Conservation (phyloP, 2,329 filamentous ascomycete species). For the Beauveria sp. region DNA sequence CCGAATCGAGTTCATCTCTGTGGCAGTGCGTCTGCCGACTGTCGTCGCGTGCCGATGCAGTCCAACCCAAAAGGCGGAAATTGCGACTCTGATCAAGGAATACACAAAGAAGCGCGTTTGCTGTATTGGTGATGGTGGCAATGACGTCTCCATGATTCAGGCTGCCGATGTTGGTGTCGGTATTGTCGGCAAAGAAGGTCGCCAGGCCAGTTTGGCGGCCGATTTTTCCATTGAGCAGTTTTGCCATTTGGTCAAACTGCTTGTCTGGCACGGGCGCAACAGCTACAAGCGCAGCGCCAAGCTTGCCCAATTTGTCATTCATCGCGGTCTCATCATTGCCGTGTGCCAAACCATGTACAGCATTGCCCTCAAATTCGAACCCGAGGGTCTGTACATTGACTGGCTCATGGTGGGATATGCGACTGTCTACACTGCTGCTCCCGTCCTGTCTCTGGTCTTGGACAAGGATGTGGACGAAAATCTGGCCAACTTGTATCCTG, state of each 20-base stretch:
- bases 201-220: conserved; percentile 87
- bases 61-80: conserved; percentile 91
- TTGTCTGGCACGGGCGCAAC: conserved; percentile 98
- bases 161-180: conserved; percentile 95
- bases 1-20: conserved; percentile 74
- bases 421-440: conserved; percentile 88
- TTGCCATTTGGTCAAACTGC: conserved; percentile 84
- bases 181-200: conserved; percentile 95
- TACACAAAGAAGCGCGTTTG: conserved; percentile 93
- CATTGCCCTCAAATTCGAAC: conserved; percentile 86
- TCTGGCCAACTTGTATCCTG: conserved; percentile 88
- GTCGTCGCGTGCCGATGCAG: conserved; percentile 96
- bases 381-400: conserved; percentile 88
- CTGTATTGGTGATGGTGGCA: conserved; percentile 96
- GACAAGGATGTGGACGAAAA: conserved; percentile 94
- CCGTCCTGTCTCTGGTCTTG: conserved; percentile 87
- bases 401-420: conserved; percentile 97
- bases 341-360: conserved; percentile 98
- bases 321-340: conserved; percentile 87
- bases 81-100: conserved; percentile 81
- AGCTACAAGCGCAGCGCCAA: conserved; percentile 95
- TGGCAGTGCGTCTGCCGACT: conserved; percentile 79
- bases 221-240: conserved; percentile 98
- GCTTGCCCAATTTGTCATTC: conserved; percentile 95
- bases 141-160: conserved; percentile 99